Evolutionary conservation across 2,329 filamentous ascomycete genomes (phyloP).

Genomic region (Cladosporium cucumerinum): DNA sequence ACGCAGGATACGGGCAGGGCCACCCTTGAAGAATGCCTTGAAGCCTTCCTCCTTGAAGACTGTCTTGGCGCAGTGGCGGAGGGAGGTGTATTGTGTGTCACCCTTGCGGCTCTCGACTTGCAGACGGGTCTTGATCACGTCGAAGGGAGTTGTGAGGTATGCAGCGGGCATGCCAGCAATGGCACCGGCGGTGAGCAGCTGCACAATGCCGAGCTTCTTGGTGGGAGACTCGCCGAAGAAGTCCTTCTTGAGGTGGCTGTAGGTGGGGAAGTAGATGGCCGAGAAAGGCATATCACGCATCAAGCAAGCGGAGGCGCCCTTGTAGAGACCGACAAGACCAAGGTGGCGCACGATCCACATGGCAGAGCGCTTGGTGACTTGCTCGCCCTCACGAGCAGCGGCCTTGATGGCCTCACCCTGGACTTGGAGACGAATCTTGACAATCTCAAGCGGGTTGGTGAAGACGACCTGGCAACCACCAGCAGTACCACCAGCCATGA

Average conservation of each 20-base stretch:
- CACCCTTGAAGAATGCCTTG: conserved; percentile 97
- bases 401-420: conserved; percentile 90
- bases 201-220: conserved; percentile 84
- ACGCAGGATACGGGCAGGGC: conserved; percentile 88
- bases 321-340: conserved; percentile 91
- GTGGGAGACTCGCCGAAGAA: conserved; percentile 84
- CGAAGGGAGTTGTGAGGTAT: conserved; percentile 94
- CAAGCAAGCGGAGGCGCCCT: conserved; percentile 90
- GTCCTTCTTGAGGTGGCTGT: conserved; percentile 90
- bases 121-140: conserved; percentile 98
- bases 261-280: conserved; percentile 97
- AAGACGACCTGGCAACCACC: conserved; percentile 97
- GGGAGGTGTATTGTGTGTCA: conserved; percentile 79
- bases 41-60: conserved; percentile 90
- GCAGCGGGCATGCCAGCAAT: conserved; percentile 61
- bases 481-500: conserved; percentile 83
- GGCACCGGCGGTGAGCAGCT: conserved; percentile 89
- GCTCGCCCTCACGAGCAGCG: conserved; percentile 68
- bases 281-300: conserved; percentile 97
- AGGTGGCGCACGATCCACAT: conserved; percentile 98
- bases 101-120: conserved; percentile 98
- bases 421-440: conserved; percentile 97
- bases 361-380: conserved; percentile 80
- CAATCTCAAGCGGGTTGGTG: conserved; percentile 96
- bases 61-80: conserved; percentile 79